These are phyloP conservation scores for Cyclotella cryptica DNA, from an alignment of 108 stramenopile species.

Conservation along the genomic window DNA sequence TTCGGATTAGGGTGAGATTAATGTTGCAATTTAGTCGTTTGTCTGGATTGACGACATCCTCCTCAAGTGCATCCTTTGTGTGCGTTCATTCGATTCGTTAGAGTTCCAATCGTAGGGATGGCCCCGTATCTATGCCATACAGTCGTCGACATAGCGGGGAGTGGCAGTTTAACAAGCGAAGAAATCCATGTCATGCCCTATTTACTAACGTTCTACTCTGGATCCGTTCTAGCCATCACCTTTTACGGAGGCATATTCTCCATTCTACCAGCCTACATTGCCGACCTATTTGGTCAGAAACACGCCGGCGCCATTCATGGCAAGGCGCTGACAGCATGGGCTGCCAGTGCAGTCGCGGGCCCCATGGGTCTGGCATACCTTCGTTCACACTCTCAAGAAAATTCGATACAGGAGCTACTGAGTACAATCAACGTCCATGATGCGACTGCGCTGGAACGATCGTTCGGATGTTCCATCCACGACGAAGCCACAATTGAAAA, in stretches of 20 bases:
- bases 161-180: constrained; percentile 17
- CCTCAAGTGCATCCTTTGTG: neutral
- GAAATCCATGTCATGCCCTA: constrained; percentile 55
- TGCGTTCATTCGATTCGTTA: neutral
- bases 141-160: constrained; percentile 37
- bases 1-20: constrained; percentile 62
- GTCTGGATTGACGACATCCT: neutral
- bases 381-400: constrained; percentile 56
- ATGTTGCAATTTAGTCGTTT: neutral
- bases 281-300: constrained; percentile 86
- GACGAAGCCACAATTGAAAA: constrained; percentile 53
- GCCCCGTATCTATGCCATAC: constrained; percentile 56
- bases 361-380: constrained; percentile 75
- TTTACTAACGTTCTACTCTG: constrained; percentile 67
- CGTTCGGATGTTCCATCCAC: constrained; percentile 65
- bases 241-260: constrained; percentile 72
- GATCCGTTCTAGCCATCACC: constrained; percentile 71
- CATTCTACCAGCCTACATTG: constrained; percentile 74
- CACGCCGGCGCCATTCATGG: constrained; percentile 86
- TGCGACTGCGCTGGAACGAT: constrained; percentile 59
- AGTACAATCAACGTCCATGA: constrained; percentile 48
- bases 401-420: constrained; percentile 73
- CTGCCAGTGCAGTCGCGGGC: constrained; percentile 66
- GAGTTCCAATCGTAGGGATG: constrained; percentile 62
- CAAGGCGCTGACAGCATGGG: constrained; percentile 71